phyloP scores from a whole-genome alignment of 148 eudicot genomes.

The Vaccinium darrowii region DNA sequence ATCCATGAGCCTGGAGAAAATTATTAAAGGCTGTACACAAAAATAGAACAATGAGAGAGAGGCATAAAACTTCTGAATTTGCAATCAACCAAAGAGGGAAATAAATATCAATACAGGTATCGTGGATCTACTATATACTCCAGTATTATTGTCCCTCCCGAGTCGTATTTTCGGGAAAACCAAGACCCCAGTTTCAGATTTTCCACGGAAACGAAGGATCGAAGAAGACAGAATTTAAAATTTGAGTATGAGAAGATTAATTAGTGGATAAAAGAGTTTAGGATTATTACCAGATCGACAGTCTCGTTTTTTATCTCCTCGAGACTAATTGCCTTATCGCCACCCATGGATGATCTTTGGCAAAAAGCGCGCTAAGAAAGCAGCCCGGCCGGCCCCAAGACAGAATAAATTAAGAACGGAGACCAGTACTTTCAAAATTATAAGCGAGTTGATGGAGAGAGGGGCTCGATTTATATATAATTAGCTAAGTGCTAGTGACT shows the following conservation, averaged over 20 bases:
- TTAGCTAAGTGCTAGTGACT: not conserved
- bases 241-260: not conserved
- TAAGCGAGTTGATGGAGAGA: not conserved
- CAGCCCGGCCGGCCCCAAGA: too few relatives aligned
- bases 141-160: not conserved
- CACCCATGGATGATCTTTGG: slow-evolving; percentile 34
- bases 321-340: slow-evolving; percentile 47
- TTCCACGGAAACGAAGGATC: not conserved
- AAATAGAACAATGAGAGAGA: not conserved
- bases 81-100: not conserved
- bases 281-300: slow-evolving; percentile 74
- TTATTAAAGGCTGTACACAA: not conserved
- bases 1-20: not conserved
- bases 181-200: not conserved
- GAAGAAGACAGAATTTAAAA: not conserved
- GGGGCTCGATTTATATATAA: too few relatives aligned
- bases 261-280: not conserved
- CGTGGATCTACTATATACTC: not conserved
- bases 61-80: not conserved
- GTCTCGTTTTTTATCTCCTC: slow-evolving; percentile 82
- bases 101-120: not conserved
- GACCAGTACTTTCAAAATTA: not conserved
- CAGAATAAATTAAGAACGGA: not conserved
- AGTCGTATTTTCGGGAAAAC: not conserved
- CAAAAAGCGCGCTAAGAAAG: slow-evolving; percentile 1